Evolutionary conservation across 306 rosid species (phyloP).

Genomic region (Cicer pinnatifidum): DNA sequence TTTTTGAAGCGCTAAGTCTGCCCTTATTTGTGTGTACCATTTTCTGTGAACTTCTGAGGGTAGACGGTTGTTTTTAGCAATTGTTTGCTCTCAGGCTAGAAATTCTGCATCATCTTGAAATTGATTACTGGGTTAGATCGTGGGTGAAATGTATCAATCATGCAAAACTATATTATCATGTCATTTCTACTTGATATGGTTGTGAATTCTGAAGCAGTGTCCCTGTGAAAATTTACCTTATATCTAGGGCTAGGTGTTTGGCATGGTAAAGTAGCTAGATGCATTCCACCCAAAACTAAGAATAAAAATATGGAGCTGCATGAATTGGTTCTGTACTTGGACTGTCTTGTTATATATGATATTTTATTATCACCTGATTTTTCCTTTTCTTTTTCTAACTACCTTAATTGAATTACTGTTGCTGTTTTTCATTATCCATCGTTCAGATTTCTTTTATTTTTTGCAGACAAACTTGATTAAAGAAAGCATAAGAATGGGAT

Average conservation of each 20-base stretch:
- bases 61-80: constrained; percentile 3
- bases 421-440: constrained; percentile 21
- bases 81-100: constrained; percentile 28
- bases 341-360: background rate
- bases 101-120: constrained; percentile 17
- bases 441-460: constrained; percentile 40
- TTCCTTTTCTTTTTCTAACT: constrained; percentile 1
- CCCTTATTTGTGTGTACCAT: background rate
- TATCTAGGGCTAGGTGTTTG: background rate
- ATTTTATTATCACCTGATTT: constrained; percentile 2
- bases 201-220: background rate
- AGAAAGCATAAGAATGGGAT: constrained; percentile 99
- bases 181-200: constrained; percentile 19
- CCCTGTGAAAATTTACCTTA: background rate
- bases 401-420: constrained; percentile 10
- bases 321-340: constrained; percentile 16
- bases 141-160: constrained; percentile 6
- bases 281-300: constrained; percentile 5
- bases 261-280: constrained; percentile 30
- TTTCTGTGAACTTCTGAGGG: constrained; percentile 21
- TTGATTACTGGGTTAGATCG: background rate
- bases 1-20: background rate
- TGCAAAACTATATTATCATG: background rate
- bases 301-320: constrained; percentile 19
- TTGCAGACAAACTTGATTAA: constrained; percentile 94